Base-by-base conservation (phyloP, 1,284 basidiomycete species). In the Leccinum subspadiceum region DNA sequence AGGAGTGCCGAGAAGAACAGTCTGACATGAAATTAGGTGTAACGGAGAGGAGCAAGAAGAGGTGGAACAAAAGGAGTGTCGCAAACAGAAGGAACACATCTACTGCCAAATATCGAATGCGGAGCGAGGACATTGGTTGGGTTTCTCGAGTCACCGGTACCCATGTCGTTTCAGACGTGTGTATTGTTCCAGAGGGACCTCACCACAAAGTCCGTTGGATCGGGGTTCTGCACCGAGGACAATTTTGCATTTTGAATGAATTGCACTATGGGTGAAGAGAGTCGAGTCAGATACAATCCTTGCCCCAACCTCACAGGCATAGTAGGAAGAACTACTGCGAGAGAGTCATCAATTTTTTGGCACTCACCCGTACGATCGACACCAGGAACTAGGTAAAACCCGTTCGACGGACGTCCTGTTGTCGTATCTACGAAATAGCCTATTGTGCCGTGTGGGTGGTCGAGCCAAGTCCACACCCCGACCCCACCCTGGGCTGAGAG, bases 141-240 rank as follows among this genome's bases (percentile, higher is more conserved):
- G 33, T 33, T 33, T 5, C 12, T 33, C 33, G 33, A 33, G 33
- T 10, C 31, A 31, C 31, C 31, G 31, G 31, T 1, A 31, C 1
- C 31, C 33, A 33, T 12, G 33, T 33, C 33, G 33, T 33, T 6
- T 46, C 22, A 49, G 22, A 65, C 20, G 41, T 84, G 79, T 0
- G 81, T 84, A 58, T 84, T 85, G 60, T 86, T 82, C 82, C 82
- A 85, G 26, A 84, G 62, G 0, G 83, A 84, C 46, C 83, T 73
- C 37, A 84, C 76, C 1, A 84, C 78, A 60, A 86, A 85, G 53
- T 81, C 77, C 3, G 67, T 70, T 2, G 78, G 76, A 54, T 77
- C 66, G 2, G 79, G 80, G 26, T 66, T 67, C 37, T 68, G 54
- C 6, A 76, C 73, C 31, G 65, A 67, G 10, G 12, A 82, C 17